Conservation (phyloP, 495 filamentous ascomycete genomes). For the Cercophora scortea region DNA sequence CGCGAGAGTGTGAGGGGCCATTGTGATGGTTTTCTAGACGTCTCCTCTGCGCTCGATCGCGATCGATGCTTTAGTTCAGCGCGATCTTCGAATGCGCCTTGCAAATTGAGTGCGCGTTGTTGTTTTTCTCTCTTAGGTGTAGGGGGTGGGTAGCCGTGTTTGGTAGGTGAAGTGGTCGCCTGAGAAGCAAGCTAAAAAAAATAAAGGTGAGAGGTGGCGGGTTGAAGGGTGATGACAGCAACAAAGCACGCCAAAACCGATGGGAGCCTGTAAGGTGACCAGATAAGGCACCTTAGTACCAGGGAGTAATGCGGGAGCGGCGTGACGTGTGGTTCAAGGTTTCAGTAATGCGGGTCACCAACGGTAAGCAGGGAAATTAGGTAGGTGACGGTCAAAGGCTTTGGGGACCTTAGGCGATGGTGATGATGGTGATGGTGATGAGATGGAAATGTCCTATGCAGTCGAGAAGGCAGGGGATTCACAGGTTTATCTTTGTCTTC, state of each 20-base stretch:
- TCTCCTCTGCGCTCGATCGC: too few relatives aligned
- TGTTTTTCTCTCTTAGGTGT: neutral
- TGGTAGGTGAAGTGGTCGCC: neutral
- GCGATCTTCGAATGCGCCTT: too few relatives aligned
- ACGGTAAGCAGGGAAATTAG: neutral
- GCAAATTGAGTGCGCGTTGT: neutral
- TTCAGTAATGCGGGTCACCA: slow-evolving; percentile 4
- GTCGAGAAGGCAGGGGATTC: too few relatives aligned
- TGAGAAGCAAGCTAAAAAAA: neutral
- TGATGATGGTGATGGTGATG: neutral
- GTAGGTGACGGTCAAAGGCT: neutral
- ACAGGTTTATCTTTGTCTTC: too few relatives aligned
- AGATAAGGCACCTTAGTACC: neutral
- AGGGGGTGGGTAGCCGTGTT: neutral
- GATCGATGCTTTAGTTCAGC: too few relatives aligned
- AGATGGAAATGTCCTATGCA: neutral
- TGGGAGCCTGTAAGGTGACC: too few relatives aligned
- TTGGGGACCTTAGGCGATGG: too few relatives aligned
- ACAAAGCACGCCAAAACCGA: too few relatives aligned
- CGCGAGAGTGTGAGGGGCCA: slow-evolving; percentile 4
- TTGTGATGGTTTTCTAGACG: too few relatives aligned
- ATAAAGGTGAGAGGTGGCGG: neutral
- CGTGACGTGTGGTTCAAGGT: slow-evolving; percentile 11
- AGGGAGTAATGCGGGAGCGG: neutral
- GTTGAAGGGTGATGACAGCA: too few relatives aligned